These are phyloP conservation scores for Moniliella sp. DNA, from an alignment of 1,284 basidiomycete genomes.

Conservation along the genomic window DNA sequence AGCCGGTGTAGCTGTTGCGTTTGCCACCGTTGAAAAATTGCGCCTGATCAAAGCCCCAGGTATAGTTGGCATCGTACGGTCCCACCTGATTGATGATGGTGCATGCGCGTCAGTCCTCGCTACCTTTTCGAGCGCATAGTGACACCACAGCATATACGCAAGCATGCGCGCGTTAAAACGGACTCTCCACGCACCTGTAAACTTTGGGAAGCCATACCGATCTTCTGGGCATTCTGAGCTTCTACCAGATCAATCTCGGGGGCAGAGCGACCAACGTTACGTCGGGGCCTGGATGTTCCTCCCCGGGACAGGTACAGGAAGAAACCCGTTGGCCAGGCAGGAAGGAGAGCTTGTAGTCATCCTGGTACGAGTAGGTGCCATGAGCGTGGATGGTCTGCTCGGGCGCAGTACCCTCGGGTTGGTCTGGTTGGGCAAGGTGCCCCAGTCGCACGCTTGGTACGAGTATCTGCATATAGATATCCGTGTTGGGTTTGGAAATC, in stretches of 20 bases:
- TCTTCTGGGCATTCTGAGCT: slow-evolving; percentile 5
- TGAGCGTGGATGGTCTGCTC: slow-evolving; percentile 2
- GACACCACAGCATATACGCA: slow-evolving; percentile 6
- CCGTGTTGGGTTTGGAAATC: too few species aligned
- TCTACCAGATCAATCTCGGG: slow-evolving; percentile 7
- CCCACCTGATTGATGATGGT: slow-evolving; percentile 3
- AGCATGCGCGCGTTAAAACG: slow-evolving; percentile 3
- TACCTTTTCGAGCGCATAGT: slow-evolving; percentile 4
- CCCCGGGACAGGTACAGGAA: slow-evolving; percentile 6
- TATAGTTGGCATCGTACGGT: slow-evolving; percentile 1
- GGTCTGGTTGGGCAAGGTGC: slow-evolving; percentile 8
- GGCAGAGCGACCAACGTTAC: slow-evolving; percentile 4
- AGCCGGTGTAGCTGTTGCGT: too few species aligned
- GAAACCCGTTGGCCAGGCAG: slow-evolving; percentile 6
- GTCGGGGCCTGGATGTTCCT: slow-evolving; percentile 7
- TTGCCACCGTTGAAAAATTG: neutral
- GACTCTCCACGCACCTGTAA: too few species aligned
- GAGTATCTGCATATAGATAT: too few species aligned
- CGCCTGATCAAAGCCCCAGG: neutral
- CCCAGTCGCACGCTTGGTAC: slow-evolving; percentile 5
- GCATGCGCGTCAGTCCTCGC: slow-evolving; percentile 3
- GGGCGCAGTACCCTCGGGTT: slow-evolving; percentile 2
- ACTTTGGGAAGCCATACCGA: slow-evolving; percentile 1
- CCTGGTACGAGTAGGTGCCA: slow-evolving; percentile 3
- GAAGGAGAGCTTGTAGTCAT: neutral